Conservation (phyloP, 2,329 filamentous ascomycete genomes). For the Cordyceps cicadae region DNA sequence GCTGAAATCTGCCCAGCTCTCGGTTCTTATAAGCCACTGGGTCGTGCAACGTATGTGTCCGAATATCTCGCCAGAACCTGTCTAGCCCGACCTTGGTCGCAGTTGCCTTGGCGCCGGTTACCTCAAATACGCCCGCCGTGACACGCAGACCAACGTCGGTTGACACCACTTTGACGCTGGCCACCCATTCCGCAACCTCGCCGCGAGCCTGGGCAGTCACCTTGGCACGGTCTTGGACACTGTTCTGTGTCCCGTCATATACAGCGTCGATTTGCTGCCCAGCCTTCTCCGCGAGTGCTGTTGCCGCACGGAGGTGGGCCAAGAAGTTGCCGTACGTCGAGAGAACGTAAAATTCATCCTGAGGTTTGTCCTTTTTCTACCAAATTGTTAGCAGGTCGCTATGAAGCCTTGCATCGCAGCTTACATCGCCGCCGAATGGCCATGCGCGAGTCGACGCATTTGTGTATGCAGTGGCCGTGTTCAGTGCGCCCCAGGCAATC, state of each 20-base stretch:
- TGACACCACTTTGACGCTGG: slow-evolving; percentile 53
- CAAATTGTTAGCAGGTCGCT: not conserved
- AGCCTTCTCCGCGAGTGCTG: slow-evolving; percentile 49
- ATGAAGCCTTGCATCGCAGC: slow-evolving; percentile 7
- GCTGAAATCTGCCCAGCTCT: slow-evolving; percentile 49
- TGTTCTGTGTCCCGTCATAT: slow-evolving; percentile 29
- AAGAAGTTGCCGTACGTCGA: slow-evolving; percentile 56
- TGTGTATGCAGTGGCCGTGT: slow-evolving; percentile 49
- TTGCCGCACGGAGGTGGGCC: slow-evolving; percentile 52
- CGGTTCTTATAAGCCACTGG: slow-evolving; percentile 60
- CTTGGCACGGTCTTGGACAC: slow-evolving; percentile 30
- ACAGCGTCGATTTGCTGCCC: slow-evolving; percentile 39
- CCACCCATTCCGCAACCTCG: slow-evolving; percentile 54
- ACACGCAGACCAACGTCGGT: slow-evolving; percentile 53
- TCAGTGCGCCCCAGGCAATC: slow-evolving; percentile 51
- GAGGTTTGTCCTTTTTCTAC: slow-evolving; percentile 44
- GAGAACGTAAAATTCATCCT: slow-evolving; percentile 59
- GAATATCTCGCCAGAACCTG: slow-evolving; percentile 58
- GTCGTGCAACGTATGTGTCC: slow-evolving; percentile 59
- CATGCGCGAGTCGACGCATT: slow-evolving; percentile 49
- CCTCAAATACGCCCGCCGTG: slow-evolving; percentile 55
- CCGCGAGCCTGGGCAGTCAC: slow-evolving; percentile 47
- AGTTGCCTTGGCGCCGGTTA: slow-evolving; percentile 52
- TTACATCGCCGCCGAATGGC: slow-evolving; percentile 54
- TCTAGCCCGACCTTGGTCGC: slow-evolving; percentile 51